Percentiles rank a stretch among this genome's conserved stretches.
These are phyloP conservation scores for Ilex paraguariensis DNA, from an alignment of 305 asterid genomes.

Conservation along the genomic window DNA sequence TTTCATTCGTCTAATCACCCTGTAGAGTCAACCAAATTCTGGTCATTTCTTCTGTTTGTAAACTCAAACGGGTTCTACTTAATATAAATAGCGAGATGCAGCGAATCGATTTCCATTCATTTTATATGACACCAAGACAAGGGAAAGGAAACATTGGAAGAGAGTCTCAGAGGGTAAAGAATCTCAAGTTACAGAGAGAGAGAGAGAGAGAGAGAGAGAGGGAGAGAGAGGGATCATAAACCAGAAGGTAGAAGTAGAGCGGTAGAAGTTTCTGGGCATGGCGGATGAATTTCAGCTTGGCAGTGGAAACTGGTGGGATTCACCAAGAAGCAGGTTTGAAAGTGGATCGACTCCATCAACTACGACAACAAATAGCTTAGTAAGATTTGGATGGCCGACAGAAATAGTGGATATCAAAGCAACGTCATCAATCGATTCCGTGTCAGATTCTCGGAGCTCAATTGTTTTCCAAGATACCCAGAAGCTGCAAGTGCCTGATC, in stretches of 20 bases:
- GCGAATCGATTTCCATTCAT: conserved; percentile 51
- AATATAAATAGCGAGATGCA: conserved; percentile 63
- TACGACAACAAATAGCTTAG: conserved; percentile 23
- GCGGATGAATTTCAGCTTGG: conserved; percentile 84
- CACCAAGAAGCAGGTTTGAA: conserved; percentile 47
- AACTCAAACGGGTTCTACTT: conserved; percentile 6
- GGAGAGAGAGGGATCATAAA: not conserved
- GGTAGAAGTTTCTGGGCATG: conserved; percentile 30
- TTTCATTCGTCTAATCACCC: conserved; percentile 58
- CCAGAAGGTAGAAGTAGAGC: not conserved
- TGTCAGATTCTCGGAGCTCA: conserved; percentile 22
- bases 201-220: not conserved
- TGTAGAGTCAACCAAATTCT: conserved; percentile 75
- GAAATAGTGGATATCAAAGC: conserved; percentile 54
- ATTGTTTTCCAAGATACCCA: conserved; percentile 22
- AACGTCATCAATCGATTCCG: conserved; percentile 44
- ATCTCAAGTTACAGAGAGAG: not conserved
- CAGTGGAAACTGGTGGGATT: conserved; percentile 78
- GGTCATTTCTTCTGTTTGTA: conserved; percentile 21
- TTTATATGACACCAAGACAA: conserved; percentile 18
- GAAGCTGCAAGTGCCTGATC: conserved; percentile 30
- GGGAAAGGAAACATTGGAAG: conserved; percentile 9
- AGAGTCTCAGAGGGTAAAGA: conserved; percentile 8
- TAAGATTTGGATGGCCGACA: conserved; percentile 57
- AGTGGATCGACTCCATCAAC: conserved; percentile 29